phyloP scores from a whole-genome alignment of 2,329 filamentous ascomycete genomes.

The Xenoacremonium recifei region DNA sequence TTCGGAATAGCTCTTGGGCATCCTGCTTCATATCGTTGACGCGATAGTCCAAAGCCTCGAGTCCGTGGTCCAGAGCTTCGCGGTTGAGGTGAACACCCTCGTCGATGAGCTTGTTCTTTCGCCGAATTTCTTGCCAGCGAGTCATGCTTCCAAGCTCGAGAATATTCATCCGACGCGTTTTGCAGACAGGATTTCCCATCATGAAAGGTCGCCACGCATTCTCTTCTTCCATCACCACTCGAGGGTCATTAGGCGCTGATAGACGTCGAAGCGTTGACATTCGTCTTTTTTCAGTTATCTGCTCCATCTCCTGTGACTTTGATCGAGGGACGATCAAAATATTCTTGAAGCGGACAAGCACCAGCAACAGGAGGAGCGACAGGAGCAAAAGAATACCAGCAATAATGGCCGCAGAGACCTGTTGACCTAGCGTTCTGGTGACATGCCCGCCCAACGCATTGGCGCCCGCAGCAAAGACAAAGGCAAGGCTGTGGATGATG shows the following conservation, averaged over 20 bases:
- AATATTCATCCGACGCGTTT: conserved; percentile 67
- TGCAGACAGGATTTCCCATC: conserved; percentile 69
- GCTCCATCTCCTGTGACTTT: conserved; percentile 54
- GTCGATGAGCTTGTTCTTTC: conserved; percentile 57
- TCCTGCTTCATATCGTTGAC: conserved; percentile 34
- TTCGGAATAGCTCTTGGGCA: conserved; percentile 30
- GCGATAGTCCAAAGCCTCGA: conserved; percentile 37
- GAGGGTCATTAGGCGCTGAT: conserved; percentile 37
- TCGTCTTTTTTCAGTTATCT: conserved; percentile 47
- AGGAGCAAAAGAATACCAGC: conserved; percentile 65
- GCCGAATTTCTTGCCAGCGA: conserved; percentile 71
- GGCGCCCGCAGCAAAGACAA: conserved; percentile 65
- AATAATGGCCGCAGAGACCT: conserved; percentile 65
- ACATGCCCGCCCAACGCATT: conserved; percentile 68
- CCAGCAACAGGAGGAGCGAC: conserved; percentile 60
- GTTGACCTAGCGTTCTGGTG: conserved; percentile 64
- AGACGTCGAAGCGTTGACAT: conserved; percentile 46
- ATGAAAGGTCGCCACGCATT: conserved; percentile 68
- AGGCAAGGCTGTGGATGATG: conserved; percentile 66
- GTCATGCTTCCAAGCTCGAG: conserved; percentile 68
- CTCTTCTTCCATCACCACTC: conserved; percentile 47
- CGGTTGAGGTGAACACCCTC: conserved; percentile 36
- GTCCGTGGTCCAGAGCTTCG: conserved; percentile 32
- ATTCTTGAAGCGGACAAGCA: conserved; percentile 63
- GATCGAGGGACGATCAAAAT: conserved; percentile 68